phyloP scores from a whole-genome alignment of 306 rosid genomes.

The Styphnolobium japonicum region DNA sequence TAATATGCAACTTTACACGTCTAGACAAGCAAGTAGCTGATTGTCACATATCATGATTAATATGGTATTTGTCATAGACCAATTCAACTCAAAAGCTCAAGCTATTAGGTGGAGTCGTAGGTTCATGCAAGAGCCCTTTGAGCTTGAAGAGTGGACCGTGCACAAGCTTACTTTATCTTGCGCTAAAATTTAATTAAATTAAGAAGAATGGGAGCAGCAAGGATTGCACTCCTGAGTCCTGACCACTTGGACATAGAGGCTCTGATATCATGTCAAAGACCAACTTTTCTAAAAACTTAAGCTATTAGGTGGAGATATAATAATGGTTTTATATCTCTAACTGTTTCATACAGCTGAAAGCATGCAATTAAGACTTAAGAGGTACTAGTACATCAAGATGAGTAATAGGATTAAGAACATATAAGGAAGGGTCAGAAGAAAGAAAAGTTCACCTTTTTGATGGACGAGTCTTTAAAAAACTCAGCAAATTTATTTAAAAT shows the following conservation, averaged over 20 bases:
- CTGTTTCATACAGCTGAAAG: neutral
- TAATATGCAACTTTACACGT: neutral
- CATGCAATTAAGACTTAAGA: neutral
- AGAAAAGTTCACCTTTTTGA: slow-evolving; percentile 68
- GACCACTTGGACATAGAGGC: neutral
- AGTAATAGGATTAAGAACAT: neutral
- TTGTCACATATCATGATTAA: neutral
- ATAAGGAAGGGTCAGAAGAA: neutral
- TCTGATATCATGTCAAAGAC: neutral
- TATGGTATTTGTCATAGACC: neutral
- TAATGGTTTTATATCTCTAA: neutral
- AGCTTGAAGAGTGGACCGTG: neutral
- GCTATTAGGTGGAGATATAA: neutral
- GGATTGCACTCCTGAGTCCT: neutral
- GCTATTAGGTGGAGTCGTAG: too few relatives aligned
- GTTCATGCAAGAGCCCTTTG: neutral
- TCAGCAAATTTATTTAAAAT: slow-evolving; percentile 67
- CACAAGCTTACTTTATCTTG: neutral
- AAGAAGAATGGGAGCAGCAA: neutral
- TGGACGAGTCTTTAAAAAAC: slow-evolving; percentile 71
- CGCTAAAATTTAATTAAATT: neutral
- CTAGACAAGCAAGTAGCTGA: neutral
- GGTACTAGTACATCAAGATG: neutral
- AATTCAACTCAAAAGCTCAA: neutral
- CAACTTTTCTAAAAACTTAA: neutral